Percentiles rank a stretch among this genome's conserved stretches.
Conservation (phyloP, 768 basidiomycete genomes). For the Pleurotus ostreatus region DNA sequence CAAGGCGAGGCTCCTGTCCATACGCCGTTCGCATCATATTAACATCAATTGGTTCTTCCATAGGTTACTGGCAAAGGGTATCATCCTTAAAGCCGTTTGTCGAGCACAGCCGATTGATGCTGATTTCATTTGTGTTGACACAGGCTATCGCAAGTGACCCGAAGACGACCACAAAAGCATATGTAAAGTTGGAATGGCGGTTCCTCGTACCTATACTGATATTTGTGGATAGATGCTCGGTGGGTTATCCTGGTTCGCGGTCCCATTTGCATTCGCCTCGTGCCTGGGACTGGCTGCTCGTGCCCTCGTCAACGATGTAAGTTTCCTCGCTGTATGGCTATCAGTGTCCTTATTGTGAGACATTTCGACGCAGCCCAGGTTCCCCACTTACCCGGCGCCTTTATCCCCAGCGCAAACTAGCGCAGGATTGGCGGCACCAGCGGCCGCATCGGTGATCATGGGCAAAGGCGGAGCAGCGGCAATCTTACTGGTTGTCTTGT, state of each 20-base stretch:
- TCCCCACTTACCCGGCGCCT: slow-evolving; percentile 49
- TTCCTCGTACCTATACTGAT: not conserved
- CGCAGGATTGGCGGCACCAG: slow-evolving; percentile 42
- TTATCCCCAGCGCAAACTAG: slow-evolving; percentile 32
- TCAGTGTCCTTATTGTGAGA: not conserved
- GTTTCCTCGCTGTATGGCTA: slow-evolving; percentile 1
- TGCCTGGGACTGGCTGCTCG: slow-evolving; percentile 41
- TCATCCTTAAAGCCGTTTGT: slow-evolving; percentile 9
- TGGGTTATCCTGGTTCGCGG: slow-evolving; percentile 53
- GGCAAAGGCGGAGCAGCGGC: slow-evolving; percentile 41
- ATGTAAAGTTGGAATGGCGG: slow-evolving; percentile 25
- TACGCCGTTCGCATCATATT: not conserved
- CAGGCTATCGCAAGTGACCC: slow-evolving; percentile 51
- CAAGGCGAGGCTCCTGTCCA: slow-evolving; percentile 30
- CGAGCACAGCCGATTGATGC: not conserved
- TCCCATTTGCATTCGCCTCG: slow-evolving; percentile 49
- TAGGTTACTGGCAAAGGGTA: slow-evolving; percentile 54
- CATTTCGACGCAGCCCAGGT: slow-evolving; percentile 32
- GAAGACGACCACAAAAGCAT: slow-evolving; percentile 46
- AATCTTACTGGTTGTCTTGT: slow-evolving; percentile 40
- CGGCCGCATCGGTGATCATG: slow-evolving; percentile 42
- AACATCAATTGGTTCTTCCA: slow-evolving; percentile 6
- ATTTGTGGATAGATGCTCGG: slow-evolving; percentile 40
- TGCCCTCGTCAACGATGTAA: slow-evolving; percentile 27
- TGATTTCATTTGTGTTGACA: not conserved